Base-by-base conservation (phyloP, 2,329 filamentous ascomycete species). In the Aspergillus flavus region DNA sequence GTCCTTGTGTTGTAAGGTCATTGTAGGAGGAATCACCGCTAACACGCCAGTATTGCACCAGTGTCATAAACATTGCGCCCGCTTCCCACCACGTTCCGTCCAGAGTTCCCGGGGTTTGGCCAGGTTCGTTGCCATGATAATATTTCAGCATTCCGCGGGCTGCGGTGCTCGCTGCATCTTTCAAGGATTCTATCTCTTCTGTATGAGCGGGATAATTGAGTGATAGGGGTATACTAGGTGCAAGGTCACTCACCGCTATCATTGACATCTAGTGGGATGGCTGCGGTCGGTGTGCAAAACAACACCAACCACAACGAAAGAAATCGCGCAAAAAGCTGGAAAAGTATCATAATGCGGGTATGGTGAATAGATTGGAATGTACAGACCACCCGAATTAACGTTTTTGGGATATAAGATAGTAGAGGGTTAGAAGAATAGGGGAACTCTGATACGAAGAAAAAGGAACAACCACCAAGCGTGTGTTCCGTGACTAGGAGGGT, bases 31-130 rank as follows among this genome's bases (percentile, higher is more conserved):
- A 79, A 73, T 94, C 90, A 16, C 87, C 88, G 0, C 91, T 93
- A 73, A 91, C 91, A 73, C 89, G 90, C 90, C 91, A 94, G 76
- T 94, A 94, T 70, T 94, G 90, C 61, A 94, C 82, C 67, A 94
- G 80, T 3, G 89, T 80, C 14, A 80, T 81, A 71, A 84, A 86
- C 79, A 93, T 86, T 60, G 89, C 89, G 57, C 90, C 90, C 7
- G 82, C 88, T 78, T 90, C 89, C 90, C 87, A 92, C 84, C 84
- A 86, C 21, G 82, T 83, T 7, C 67, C 63, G 43, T 79, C 74
- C 66, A 85, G 66, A 58, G 80, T 78, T 36, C 82, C 83, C 4
- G 82, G 80, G 19, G 79, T 77, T 59, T 80, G 75, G 21, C 79
- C 80, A 12, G 79, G 74, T 34, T 78, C 70, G 59, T 83, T 81